Base-by-base conservation (phyloP, 148 eudicot genomes). In the Rheum nobile region DNA sequence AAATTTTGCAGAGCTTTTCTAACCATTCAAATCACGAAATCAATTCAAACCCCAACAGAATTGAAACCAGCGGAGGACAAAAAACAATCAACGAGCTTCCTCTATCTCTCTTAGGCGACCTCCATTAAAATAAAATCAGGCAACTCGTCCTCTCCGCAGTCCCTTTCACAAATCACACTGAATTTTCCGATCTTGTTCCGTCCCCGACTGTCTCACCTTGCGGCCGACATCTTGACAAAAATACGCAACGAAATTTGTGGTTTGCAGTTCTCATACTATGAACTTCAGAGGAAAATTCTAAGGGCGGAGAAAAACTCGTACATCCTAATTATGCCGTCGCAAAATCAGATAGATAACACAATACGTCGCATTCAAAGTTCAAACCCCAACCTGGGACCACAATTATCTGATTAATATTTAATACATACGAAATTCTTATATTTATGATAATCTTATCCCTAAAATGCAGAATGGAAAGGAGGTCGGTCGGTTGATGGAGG, bases 101-200 rank as follows among this genome's bases (percentile, higher is more conserved):
- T 10, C 67, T 61, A 61, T 61, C 35, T 31, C 67, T 61, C 67
- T 3, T 1, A 28, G n/a, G 35, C n/a, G 34, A 31, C 35, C 35
- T 28, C 35, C 35, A 61, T 61, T 61, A 61, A 28, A 65, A 65
- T 17, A 22, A n/a, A 65, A 65, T 31, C 22, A 16, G 67, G 19
- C 35, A 32, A 34, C n/a, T 65, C 0, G 41, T 65, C 70, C 32
- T 65, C 70, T 16, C 38, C 39, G 6, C 41, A 65, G 22, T 65
- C 70, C 22, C 39, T 32, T 65, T 17, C 70, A 32, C 21, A 65
- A 29, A 65, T 65, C 70, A 32, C 70, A 65, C 70, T 65, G 70
- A 65, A 65, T 31, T 65, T 0, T 65, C 70, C 38, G 32, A 34
- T 6, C 16, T 32, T 19, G 41, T 65, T 65, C 21, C 70, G 32